Evolutionary conservation across 2,329 filamentous ascomycete species (phyloP).

Genomic region (Neofusicoccum ribis): DNA sequence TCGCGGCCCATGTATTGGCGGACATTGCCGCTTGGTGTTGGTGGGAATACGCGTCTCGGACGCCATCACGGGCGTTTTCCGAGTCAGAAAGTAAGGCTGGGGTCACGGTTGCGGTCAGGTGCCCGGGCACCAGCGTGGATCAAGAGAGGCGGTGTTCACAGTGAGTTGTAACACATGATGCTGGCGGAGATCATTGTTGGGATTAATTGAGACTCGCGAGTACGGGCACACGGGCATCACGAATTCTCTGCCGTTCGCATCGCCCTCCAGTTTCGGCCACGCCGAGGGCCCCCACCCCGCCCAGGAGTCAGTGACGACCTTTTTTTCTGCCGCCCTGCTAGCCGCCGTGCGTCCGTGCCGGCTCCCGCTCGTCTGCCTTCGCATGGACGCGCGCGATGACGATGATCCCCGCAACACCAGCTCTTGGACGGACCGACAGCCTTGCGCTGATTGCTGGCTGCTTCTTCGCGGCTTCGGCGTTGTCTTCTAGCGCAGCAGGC

Average conservation of each 20-base stretch:
- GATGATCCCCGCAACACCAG: conserved; percentile 16
- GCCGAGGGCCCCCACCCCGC: conserved; percentile 6
- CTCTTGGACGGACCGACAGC: not conserved
- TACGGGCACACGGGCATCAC: not conserved
- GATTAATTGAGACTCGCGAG: not conserved
- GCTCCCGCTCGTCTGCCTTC: not conserved
- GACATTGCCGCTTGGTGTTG: conserved; percentile 8
- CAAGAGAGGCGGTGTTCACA: conserved; percentile 12
- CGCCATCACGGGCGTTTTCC: not conserved
- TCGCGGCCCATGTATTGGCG: not conserved
- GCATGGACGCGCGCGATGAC: not conserved
- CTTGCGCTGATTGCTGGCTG: not conserved
- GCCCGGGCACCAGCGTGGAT: not conserved
- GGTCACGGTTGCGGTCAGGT: not conserved
- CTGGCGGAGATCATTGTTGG: conserved; percentile 13
- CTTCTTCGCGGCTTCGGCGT: not conserved
- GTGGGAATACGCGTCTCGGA: not conserved
- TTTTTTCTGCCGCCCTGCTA: conserved; percentile 5
- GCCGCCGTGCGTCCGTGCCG: conserved; percentile 2
- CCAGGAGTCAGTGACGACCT: not conserved
- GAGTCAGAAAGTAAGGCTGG: conserved; percentile 5
- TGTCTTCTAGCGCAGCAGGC: not conserved
- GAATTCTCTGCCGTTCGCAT: not conserved
- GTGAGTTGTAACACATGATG: conserved; percentile 12
- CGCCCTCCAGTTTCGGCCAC: not conserved